These are phyloP conservation scores for Podosphaera aphanis DNA, from an alignment of 2,329 filamentous ascomycete species.

Conservation along the genomic window DNA sequence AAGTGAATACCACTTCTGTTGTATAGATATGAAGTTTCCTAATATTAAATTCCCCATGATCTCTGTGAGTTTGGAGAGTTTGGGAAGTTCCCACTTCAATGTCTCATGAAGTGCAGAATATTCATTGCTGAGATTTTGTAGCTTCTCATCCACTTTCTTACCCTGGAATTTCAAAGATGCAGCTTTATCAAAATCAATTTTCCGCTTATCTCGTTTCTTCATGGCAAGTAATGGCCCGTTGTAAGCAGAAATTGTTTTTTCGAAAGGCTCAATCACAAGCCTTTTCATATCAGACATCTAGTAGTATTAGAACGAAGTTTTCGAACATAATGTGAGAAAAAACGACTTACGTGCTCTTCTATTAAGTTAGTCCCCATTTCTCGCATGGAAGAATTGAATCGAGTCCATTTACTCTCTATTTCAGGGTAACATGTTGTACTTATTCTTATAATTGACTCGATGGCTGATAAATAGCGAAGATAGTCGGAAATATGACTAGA, in stretches of 20 bases:
- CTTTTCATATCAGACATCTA: slow-evolving; percentile 45
- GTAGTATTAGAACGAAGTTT: slow-evolving; percentile 4
- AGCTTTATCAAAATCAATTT: slow-evolving; percentile 67
- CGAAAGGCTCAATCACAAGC: slow-evolving; percentile 66
- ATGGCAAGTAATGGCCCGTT: slow-evolving; percentile 70
- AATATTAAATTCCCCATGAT: slow-evolving; percentile 66
- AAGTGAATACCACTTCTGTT: slow-evolving; percentile 59
- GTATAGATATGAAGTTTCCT: slow-evolving; percentile 62
- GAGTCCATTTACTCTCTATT: slow-evolving; percentile 81
- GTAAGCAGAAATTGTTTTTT: slow-evolving; percentile 55
- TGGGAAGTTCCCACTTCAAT: slow-evolving; percentile 74
- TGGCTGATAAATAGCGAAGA: slow-evolving; percentile 54
- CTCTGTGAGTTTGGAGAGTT: slow-evolving; percentile 59
- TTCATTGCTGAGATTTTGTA: slow-evolving; percentile 62
- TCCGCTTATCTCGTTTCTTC: slow-evolving; percentile 83
- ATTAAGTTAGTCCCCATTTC: slow-evolving; percentile 67
- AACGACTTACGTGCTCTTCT: slow-evolving; percentile 52
- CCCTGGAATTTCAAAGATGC: slow-evolving; percentile 55
- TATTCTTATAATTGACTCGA: slow-evolving; percentile 65
- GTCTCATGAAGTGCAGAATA: slow-evolving; percentile 72
- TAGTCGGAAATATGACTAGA: slow-evolving; percentile 63
- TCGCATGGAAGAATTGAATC: slow-evolving; percentile 66
- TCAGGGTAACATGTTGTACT: slow-evolving; percentile 56
- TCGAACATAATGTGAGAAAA: slow-evolving; percentile 4
- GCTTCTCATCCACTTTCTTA: slow-evolving; percentile 71